phyloP scores from a whole-genome alignment of 2,329 filamentous ascomycete genomes.

The Alternaria arborescens region DNA sequence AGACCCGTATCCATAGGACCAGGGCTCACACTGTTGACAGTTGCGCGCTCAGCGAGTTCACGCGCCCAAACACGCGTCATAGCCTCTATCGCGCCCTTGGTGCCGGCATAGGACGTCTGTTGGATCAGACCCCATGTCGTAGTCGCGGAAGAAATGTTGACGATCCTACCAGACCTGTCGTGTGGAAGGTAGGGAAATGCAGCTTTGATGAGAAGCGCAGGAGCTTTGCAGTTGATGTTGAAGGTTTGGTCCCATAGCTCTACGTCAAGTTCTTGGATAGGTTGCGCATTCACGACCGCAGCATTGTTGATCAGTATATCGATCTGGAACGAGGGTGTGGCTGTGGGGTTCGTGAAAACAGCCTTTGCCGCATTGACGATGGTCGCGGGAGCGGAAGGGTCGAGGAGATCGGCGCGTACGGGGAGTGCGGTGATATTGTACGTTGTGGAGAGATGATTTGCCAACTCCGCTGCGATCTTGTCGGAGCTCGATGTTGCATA shows the following conservation, averaged over 20 bases:
- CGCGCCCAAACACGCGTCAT: conserved; percentile 20
- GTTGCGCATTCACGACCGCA: conserved; percentile 13
- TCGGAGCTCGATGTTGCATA: conserved; percentile 12
- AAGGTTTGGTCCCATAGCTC: conserved; percentile 16
- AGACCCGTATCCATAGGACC: conserved; percentile 17
- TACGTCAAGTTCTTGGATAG: conserved; percentile 14
- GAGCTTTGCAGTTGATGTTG: conserved; percentile 16
- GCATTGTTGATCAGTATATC: conserved; percentile 18
- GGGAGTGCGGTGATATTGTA: conserved; percentile 15
- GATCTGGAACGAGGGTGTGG: conserved; percentile 13
- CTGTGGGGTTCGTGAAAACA: conserved; percentile 6
- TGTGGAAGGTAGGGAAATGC: conserved; percentile 13
- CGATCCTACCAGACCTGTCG: conserved; percentile 14
- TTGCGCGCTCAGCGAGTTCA: conserved; percentile 11
- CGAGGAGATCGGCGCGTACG: conserved; percentile 14
- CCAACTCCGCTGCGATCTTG: conserved; percentile 10
- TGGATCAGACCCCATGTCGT: conserved; percentile 17
- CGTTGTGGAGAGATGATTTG: conserved; percentile 13
- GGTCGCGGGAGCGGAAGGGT: conserved; percentile 12
- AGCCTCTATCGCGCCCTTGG: conserved; percentile 14
- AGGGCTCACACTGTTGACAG: conserved; percentile 14
- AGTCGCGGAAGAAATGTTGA: conserved; percentile 16
- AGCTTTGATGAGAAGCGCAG: conserved; percentile 14
- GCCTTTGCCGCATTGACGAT: conserved; percentile 13
- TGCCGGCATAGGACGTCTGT: conserved; percentile 16